Evolutionary conservation across 2,329 filamentous ascomycete genomes (phyloP).

Genomic region (Chaetothyriales sp.): DNA sequence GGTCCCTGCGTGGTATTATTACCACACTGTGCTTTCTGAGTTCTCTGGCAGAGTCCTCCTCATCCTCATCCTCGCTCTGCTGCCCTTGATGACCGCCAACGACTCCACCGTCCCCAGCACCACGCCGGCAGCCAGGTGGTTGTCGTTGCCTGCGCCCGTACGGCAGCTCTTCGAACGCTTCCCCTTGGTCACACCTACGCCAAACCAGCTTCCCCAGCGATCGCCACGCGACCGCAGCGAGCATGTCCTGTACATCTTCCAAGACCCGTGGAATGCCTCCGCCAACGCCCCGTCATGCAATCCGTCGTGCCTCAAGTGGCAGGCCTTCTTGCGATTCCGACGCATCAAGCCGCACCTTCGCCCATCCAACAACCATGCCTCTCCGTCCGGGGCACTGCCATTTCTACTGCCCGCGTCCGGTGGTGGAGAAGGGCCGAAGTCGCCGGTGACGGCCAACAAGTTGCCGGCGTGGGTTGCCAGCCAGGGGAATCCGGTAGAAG

Average conservation of each 20-base stretch:
- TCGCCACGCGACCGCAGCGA: constrained; percentile 34
- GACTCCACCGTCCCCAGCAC: background rate
- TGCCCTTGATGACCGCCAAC: constrained; percentile 2
- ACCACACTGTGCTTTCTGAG: background rate
- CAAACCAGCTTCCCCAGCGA: constrained; percentile 60
- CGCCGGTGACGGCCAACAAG: constrained; percentile 48
- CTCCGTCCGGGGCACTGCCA: constrained; percentile 73
- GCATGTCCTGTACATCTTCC: constrained; percentile 65
- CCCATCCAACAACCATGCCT: constrained; percentile 82
- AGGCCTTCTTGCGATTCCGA: constrained; percentile 75
- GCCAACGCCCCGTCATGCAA: constrained; percentile 65
- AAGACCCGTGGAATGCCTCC: constrained; percentile 44
- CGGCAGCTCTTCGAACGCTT: constrained; percentile 74
- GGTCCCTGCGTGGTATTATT: too few species aligned
- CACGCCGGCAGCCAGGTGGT: constrained; percentile 11
- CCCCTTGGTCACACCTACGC: constrained; percentile 60
- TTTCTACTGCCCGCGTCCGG: constrained; percentile 54
- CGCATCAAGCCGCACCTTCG: constrained; percentile 52
- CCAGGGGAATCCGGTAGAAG: constrained; percentile 30
- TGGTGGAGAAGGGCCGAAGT: constrained; percentile 17
- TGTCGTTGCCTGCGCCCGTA: constrained; percentile 51
- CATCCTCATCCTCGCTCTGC: background rate
- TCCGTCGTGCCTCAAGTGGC: constrained; percentile 89
- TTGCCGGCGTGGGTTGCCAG: constrained; percentile 51
- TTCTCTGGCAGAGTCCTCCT: too few species aligned